Conservation (phyloP, 345 rosid species). For the Ceriops decandra region DNA sequence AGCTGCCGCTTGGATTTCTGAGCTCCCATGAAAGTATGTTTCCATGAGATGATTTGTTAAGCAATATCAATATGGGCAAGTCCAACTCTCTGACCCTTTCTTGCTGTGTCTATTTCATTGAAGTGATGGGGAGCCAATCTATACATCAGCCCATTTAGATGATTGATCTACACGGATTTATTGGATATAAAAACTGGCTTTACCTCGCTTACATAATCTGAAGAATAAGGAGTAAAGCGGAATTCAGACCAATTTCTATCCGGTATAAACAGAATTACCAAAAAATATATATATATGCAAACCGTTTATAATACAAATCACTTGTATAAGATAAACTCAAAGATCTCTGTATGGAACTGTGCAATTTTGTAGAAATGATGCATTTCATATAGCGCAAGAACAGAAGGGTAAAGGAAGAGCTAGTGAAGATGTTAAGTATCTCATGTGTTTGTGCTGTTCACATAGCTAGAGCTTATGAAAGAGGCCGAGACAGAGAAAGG, state of each 20-base stretch:
- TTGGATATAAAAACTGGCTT: background rate
- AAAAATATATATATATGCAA: too few relatives aligned
- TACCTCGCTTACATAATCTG: conserved; percentile 6
- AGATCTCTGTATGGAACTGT: background rate
- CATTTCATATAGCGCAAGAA: background rate
- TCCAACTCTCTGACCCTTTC: background rate
- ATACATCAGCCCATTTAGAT: conserved; percentile 14
- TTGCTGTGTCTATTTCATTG: background rate
- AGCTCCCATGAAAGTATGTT: conserved; percentile 44
- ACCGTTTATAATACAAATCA: background rate
- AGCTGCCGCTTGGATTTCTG: conserved; percentile 39
- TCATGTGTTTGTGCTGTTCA: background rate
- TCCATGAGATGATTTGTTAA: conserved; percentile 33
- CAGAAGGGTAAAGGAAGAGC: background rate
- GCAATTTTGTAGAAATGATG: background rate
- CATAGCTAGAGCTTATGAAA: background rate
- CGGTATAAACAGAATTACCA: too few relatives aligned
- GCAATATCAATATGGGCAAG: background rate
- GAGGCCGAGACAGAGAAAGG: background rate
- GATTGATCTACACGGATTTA: conserved; percentile 1
- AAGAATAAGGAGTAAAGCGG: background rate
- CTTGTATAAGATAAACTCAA: background rate
- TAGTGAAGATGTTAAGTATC: background rate
- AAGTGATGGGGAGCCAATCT: background rate
- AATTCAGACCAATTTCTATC: background rate